A percentile compares a stretch with the other conserved stretches of the same genome.
Evolutionary conservation across 148 eudicot genomes (phyloP).

Genomic region (Drosera capensis): DNA sequence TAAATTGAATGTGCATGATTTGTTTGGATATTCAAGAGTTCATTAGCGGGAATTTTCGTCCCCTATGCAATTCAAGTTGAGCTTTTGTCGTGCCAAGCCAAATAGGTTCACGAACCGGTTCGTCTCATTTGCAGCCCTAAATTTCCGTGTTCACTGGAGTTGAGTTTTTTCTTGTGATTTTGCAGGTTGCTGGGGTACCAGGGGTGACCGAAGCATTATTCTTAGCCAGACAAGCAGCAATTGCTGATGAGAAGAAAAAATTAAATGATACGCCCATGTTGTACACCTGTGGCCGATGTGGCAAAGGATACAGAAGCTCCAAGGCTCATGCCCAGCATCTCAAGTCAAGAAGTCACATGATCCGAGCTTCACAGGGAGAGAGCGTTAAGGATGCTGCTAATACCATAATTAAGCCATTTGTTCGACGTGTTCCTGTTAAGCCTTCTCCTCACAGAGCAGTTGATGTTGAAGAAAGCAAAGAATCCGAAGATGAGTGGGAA

Average conservation of each 20-base stretch:
- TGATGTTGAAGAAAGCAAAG: conserved; percentile 60
- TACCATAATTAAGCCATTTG: conserved; percentile 68
- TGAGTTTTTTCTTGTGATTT: background rate
- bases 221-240: conserved; percentile 68
- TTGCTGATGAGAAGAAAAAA: conserved; percentile 61
- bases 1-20: background rate
- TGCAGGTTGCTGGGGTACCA: conserved; percentile 92
- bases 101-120: background rate
- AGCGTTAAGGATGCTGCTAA: conserved; percentile 22
- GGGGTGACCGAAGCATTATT: conserved; percentile 93
- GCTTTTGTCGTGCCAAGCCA: background rate
- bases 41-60: background rate
- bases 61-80: background rate
- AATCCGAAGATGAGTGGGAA: conserved; percentile 69
- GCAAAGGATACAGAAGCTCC: conserved; percentile 79
- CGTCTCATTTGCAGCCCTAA: background rate
- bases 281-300: conserved; percentile 75
- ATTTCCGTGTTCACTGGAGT: background rate
- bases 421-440: conserved; percentile 30
- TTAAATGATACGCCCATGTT: conserved; percentile 66
- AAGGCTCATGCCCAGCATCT: conserved; percentile 97
- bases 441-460: conserved; percentile 24
- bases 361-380: conserved; percentile 50
- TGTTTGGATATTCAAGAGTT: background rate
- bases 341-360: conserved; percentile 51